These are phyloP conservation scores for Anisodus acutangulus DNA, from an alignment of 257 asterid species.

Conservation along the genomic window DNA sequence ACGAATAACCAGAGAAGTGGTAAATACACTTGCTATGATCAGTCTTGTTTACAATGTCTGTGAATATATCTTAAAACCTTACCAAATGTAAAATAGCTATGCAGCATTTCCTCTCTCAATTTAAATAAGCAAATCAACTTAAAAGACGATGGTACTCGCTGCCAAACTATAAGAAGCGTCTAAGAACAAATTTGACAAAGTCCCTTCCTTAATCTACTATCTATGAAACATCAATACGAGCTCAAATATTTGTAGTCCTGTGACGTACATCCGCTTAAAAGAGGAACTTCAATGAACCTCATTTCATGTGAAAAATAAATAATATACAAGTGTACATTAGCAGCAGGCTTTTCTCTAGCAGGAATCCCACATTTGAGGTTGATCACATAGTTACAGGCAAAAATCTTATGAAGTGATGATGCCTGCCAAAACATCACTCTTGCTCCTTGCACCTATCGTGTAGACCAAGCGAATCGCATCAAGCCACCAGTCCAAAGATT, in stretches of 20 bases:
- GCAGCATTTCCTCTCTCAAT: constrained; percentile 14
- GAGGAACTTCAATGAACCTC: constrained; percentile 41
- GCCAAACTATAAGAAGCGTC: neutral
- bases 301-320: constrained; percentile 42
- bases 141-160: neutral
- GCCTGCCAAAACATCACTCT: constrained; percentile 97
- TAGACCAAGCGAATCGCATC: constrained; percentile 94
- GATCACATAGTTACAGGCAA: constrained; percentile 43
- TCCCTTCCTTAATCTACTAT: constrained; percentile 18
- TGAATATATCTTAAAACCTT: neutral
- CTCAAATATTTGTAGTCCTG: constrained; percentile 2
- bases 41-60: neutral
- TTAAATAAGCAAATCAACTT: constrained; percentile 18
- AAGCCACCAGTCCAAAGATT: constrained; percentile 93
- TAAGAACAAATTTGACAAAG: neutral
- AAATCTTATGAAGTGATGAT: constrained; percentile 65
- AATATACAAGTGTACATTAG: constrained; percentile 56
- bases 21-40: neutral
- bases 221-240: constrained; percentile 23
- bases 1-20: neutral
- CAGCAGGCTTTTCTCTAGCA: constrained; percentile 34
- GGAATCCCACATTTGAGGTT: constrained; percentile 23
- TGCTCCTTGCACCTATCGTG: constrained; percentile 89
- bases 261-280: constrained; percentile 20
- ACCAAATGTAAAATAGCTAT: neutral